Base-by-base conservation (phyloP, 352 stramenopile genomes). In the Globisporangium abappressorium region DNA sequence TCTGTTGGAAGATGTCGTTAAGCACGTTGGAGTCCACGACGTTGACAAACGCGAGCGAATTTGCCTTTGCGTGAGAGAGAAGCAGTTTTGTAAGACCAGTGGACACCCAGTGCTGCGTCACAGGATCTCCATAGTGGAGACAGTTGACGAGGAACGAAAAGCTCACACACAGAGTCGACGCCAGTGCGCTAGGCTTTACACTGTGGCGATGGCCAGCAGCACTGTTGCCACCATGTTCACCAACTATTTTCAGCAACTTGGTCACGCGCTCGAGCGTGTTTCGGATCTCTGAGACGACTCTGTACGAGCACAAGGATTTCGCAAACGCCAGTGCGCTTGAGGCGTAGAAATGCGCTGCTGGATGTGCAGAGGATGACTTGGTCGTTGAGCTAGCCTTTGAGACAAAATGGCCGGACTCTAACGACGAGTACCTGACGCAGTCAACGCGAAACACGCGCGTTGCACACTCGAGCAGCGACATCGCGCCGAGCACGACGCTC, bases 401-500 rank as follows among this genome's bases (percentile, higher is more conserved):
- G 5, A 6, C 41, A 7, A 49, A 49, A 5, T 6, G 6, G 15
- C 26, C 28, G 1, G 15, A 26, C 15, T 34, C 54, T 24, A 15
- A 3, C 12, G 22, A n/a, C 2, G 22, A 14, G 14, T 53, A 24
- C 12, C 5, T 2, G 15, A 54, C n/a, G n/a, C 41, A 20, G 8
- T 65, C 20, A 26, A 67, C 79, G 11, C 79, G 77, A 18, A 87
- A 65, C 3, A 84, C 58, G 5, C 77, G 70, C 0, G 75, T 87
- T 61, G 75, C 69, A 8, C 69, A 73, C 2, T 87, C 79, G 1
- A 87, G 36, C 2, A 84, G 47, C 2, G 79, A 87, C 15, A 85
- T 59, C 0, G 57, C 63, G 0, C 61, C 71, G 8, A 74, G 64
- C 2, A 84, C 71, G 15, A 87, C 71, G 54, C 71, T 73, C 38